Conservation (phyloP, 2,329 filamentous ascomycete species). For the Metarhizium robertsii region DNA sequence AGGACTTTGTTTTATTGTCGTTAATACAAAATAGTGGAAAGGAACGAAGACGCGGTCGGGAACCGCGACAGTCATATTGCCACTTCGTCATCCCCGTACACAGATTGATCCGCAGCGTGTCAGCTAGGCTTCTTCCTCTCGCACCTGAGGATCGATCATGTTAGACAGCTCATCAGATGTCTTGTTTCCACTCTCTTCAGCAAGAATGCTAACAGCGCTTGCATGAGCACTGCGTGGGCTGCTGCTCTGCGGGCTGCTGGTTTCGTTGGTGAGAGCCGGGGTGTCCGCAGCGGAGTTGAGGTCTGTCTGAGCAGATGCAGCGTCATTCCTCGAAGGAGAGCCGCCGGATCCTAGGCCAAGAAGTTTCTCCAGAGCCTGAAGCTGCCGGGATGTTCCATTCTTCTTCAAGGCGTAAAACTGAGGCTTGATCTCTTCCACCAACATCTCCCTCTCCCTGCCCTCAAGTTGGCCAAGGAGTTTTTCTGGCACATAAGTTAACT, state of each 20-base stretch:
- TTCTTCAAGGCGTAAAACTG: conserved; percentile 55
- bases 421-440: conserved; percentile 55
- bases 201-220: conserved; percentile 37
- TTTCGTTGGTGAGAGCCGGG: conserved; percentile 57
- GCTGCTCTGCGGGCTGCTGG: conserved; percentile 59
- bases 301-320: conserved; percentile 33
- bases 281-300: conserved; percentile 49
- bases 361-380: conserved; percentile 26
- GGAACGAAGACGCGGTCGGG: not conserved
- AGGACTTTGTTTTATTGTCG: not conserved
- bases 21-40: conserved; percentile 1
- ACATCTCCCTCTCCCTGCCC: conserved; percentile 46
- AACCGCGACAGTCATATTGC: not conserved
- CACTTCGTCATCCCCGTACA: not conserved
- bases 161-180: conserved; percentile 7
- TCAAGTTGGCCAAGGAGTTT: conserved; percentile 62
- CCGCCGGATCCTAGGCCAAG: conserved; percentile 16
- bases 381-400: conserved; percentile 55
- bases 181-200: conserved; percentile 19
- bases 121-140: conserved; percentile 21
- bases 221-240: conserved; percentile 54
- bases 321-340: conserved; percentile 14
- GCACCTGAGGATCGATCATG: conserved; percentile 15
- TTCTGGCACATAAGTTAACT: conserved; percentile 43
- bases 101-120: not conserved